Evolutionary conservation across 2,329 filamentous ascomycete genomes (phyloP), one percentile per base, ranked within the genome.

Genomic region (Pseudogymnoascus sp.): DNA sequence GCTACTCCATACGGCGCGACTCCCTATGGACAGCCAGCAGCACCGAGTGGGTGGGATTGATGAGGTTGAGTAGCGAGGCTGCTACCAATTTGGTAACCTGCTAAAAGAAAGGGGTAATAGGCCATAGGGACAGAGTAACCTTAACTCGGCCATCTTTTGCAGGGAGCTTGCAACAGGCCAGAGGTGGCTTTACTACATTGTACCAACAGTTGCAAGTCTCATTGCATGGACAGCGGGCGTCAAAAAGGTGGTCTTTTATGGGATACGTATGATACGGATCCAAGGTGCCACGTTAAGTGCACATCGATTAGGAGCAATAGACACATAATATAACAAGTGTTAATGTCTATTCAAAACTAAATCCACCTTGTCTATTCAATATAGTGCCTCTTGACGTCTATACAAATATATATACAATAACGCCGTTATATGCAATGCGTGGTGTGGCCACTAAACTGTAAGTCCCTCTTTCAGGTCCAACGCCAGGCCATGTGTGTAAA

Each of bases 1-100:
- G 75, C 79, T 60, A 85, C 82, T 20, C 81, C 82, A 5, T 85
- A 82, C 68, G 82, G 82, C 39, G 81, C 81, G 28, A 86, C 83
- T 9, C 82, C 84, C 8, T 87, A 87, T 68, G 84, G 84, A n/a
- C 75, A 76, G 62, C 69, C 67, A 60, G 67, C 67, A 20, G 47
- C 39, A 60, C 60, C 6, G 9, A 67, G 65, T 54, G 70, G 67
- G 37, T 71, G 69, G 70, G 62, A 64, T 57, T 68, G 63, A 61
- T 28, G 18, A 54, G 16, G 47, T 18, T 54, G n/a, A 54, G 28
- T 54, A 54, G 25, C 47, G 9, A 54, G 33, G 28, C 18, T 54
- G 28, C 47, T 54, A 54, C 47, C 28, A 9, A 14, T 54, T 20
- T 33, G 47, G 28, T 33, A 54, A 12, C 9, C 47, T 18, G 28